Evolutionary conservation across 73 alveolate genomes (phyloP), one percentile per base, ranked within the genome.

Genomic region (Paramecium primaurelia): DNA sequence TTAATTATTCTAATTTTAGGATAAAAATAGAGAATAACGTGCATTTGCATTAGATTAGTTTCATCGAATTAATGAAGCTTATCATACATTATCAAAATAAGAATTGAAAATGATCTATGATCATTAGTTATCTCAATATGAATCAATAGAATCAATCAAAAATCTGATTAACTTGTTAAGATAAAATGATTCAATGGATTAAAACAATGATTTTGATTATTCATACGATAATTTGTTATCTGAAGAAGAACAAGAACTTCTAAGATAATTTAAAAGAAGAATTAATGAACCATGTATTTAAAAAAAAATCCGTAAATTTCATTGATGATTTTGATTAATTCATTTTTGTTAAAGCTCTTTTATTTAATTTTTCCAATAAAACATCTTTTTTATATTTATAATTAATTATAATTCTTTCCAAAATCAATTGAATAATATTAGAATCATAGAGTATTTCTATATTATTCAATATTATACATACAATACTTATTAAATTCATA

Each of bases 1-100:
- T 42, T 26, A 20, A 18, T 22, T 22, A 20, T 0, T 18, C 34
- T 36, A 32, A 44, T 12, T 20, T 26, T 26, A 80, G 91, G 91
- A 80, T 80, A 80, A 80, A 80, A 80, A 80, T 36, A n/a, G 58
- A 26, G 91, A 80, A 25, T 80, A 40, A 47, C 71, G 75, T 32
- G 77, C 91, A 10, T 47, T 32, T 42, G 91, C 91, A 40, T 47
- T 80, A 42, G 71, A 40, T 20, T 14, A 80, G 49, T 80, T 80
- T 47, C 71, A 80, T 22, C 32, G 45, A 8, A 47, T 80, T n/a
- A 80, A 47, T 11, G 91, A 80, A 26, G 91, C 91, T 18, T 80
- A 80, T 36, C 44, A 80, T 6, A 80, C 77, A 42, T 44, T 80
- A 28, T 80, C 91, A 10, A 80, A 80, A 26, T 25, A 12, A 26